Percentiles rank a stretch among this genome's conserved stretches.
These are phyloP conservation scores for Podaxis sp. DNA, from an alignment of 768 basidiomycete species.

Conservation along the genomic window DNA sequence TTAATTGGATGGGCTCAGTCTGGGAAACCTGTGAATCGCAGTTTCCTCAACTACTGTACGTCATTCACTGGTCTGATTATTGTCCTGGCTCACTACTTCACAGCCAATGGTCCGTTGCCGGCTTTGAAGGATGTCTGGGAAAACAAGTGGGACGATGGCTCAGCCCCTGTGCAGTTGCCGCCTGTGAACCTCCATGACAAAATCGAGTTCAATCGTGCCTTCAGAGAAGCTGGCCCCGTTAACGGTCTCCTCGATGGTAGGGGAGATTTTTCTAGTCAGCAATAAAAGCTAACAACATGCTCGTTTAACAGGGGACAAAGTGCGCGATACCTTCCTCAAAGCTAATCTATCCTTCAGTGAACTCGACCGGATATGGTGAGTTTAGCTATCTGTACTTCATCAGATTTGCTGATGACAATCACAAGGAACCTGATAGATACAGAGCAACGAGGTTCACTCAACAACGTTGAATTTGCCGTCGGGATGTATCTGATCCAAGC, in stretches of 20 bases:
- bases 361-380: constrained; percentile 62
- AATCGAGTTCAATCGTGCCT: constrained; percentile 49
- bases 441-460: constrained; percentile 56
- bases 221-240: constrained; percentile 47
- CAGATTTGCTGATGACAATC: not conserved
- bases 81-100: not conserved
- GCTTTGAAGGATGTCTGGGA: constrained; percentile 17
- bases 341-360: constrained; percentile 58
- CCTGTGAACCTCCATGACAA: constrained; percentile 46
- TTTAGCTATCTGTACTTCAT: not conserved
- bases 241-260: constrained; percentile 57
- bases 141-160: constrained; percentile 5
- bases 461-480: constrained; percentile 66
- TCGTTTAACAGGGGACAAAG: constrained; percentile 48
- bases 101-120: constrained; percentile 16
- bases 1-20: constrained; percentile 23
- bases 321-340: constrained; percentile 62
- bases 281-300: not conserved
- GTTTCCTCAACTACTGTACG: constrained; percentile 17
- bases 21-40: constrained; percentile 16
- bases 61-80: not conserved
- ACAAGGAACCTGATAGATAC: constrained; percentile 64
- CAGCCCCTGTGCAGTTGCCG: constrained; percentile 28
- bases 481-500: constrained; percentile 65
- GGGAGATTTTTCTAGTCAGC: constrained; percentile 5